phyloP scores from a whole-genome alignment of 2,329 filamentous ascomycete genomes.

The Botrytis squamosa region DNA sequence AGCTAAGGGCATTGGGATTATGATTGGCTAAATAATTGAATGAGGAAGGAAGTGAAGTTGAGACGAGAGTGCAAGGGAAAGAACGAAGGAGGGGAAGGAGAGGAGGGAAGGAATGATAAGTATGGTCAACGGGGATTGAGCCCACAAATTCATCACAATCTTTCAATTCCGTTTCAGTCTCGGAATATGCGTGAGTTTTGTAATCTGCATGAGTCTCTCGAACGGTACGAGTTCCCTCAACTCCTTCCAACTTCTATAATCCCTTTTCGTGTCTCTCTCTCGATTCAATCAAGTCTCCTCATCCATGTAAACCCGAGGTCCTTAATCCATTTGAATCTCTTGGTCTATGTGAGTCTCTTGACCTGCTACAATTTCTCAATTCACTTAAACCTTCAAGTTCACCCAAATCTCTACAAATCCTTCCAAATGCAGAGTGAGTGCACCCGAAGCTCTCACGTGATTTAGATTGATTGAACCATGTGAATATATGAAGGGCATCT shows the following conservation, averaged over 20 bases:
- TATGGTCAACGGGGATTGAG: background rate
- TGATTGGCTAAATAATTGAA: background rate
- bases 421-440: background rate
- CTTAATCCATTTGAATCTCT: too few species aligned
- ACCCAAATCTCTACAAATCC: background rate
- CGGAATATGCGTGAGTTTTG: background rate
- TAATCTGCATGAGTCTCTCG: background rate
- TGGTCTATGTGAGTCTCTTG: background rate
- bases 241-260: background rate
- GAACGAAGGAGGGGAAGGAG: background rate
- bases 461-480: background rate
- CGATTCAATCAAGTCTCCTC: background rate
- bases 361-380: background rate
- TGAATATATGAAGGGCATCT: background rate
- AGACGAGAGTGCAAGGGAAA: background rate
- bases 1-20: background rate
- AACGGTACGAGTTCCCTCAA: background rate
- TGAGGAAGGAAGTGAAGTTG: conserved; percentile 1
- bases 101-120: background rate
- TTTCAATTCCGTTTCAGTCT: background rate
- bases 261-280: background rate
- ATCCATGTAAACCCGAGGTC: too few species aligned
- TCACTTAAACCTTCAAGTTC: background rate
- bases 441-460: background rate
- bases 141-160: background rate